Evolutionary conservation across 1,284 basidiomycete genomes (phyloP).

Genomic region (Ustilago vetiveriae): DNA sequence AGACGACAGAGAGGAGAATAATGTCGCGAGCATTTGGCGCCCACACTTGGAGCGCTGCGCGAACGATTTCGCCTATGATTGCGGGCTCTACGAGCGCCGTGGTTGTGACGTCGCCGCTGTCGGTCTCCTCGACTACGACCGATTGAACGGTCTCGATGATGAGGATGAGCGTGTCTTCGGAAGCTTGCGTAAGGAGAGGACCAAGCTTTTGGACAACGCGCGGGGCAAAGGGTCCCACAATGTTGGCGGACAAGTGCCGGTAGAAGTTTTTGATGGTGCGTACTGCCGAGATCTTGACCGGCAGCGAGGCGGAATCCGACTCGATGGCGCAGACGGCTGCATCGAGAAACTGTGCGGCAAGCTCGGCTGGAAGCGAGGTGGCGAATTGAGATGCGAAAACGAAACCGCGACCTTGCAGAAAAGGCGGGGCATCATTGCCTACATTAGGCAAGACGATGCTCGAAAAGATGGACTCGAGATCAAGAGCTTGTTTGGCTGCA

Average conservation of each 20-base stretch:
- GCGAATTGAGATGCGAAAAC: conserved; percentile 93
- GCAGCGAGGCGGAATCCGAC: conserved; percentile 75
- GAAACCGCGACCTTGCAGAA: conserved; percentile 91
- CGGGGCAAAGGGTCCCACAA: conserved; percentile 75
- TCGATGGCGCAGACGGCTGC: conserved; percentile 88
- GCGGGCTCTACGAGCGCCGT: conserved; percentile 31
- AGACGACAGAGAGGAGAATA: conserved; percentile 84
- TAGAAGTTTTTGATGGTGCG: conserved; percentile 69
- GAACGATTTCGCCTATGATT: conserved; percentile 49
- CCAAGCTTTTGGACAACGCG: conserved; percentile 84
- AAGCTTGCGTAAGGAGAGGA: conserved; percentile 80
- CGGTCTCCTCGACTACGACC: conserved; percentile 77
- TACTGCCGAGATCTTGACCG: conserved; percentile 92
- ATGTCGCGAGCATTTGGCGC: conserved; percentile 80
- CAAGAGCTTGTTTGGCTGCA: conserved; percentile 68
- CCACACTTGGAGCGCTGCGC: conserved; percentile 76
- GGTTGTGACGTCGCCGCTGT: conserved; percentile 19
- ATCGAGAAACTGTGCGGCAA: conserved; percentile 76
- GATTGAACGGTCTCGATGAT: conserved; percentile 85
- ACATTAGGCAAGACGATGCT: conserved; percentile 83
- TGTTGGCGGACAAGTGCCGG: conserved; percentile 70
- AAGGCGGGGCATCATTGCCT: conserved; percentile 74
- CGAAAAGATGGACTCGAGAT: conserved; percentile 79
- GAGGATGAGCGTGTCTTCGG: conserved; percentile 88
- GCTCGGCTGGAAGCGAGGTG: conserved; percentile 75